phyloP scores from a whole-genome alignment of 2,329 filamentous ascomycete genomes.

The Stagonosporopsis vannaccii region DNA sequence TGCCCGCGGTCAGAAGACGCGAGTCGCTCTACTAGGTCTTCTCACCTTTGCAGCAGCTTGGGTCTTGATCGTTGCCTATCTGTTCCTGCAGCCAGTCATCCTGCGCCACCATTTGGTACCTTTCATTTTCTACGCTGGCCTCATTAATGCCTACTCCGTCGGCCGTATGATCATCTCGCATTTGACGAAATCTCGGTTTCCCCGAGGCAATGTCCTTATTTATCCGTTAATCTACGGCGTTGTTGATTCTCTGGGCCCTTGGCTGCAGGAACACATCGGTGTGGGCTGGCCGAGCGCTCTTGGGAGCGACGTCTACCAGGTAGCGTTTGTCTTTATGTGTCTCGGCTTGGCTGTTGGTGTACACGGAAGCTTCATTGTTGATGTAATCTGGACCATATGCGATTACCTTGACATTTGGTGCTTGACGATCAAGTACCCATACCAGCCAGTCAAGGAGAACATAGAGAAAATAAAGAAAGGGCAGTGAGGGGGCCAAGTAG shows the following conservation, averaged over 20 bases:
- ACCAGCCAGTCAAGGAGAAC: constrained; percentile 52
- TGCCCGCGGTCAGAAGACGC: constrained; percentile 73
- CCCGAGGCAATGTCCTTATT: constrained; percentile 86
- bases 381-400: constrained; percentile 97
- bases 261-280: constrained; percentile 56
- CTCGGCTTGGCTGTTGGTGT: constrained; percentile 84
- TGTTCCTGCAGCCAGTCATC: constrained; percentile 85
- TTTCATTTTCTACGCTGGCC: constrained; percentile 85
- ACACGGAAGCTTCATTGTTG: constrained; percentile 97
- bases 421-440: constrained; percentile 90
- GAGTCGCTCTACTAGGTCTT: constrained; percentile 81
- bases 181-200: constrained; percentile 85
- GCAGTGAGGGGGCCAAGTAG: constrained; percentile 16
- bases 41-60: constrained; percentile 81
- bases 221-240: constrained; percentile 81
- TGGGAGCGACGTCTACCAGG: constrained; percentile 77
- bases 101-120: constrained; percentile 84
- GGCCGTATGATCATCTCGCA: constrained; percentile 96
- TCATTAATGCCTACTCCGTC: constrained; percentile 94
- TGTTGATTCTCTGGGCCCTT: constrained; percentile 79
- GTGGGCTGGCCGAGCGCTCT: constrained; percentile 57
- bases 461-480: constrained; percentile 36
- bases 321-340: constrained; percentile 89
- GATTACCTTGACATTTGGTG: constrained; percentile 99
- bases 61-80: constrained; percentile 77